A percentile compares a stretch with the other conserved stretches of the same genome.
These are phyloP conservation scores for Leptosphaerulina australis DNA, from an alignment of 2,329 filamentous ascomycete genomes.

Conservation along the genomic window DNA sequence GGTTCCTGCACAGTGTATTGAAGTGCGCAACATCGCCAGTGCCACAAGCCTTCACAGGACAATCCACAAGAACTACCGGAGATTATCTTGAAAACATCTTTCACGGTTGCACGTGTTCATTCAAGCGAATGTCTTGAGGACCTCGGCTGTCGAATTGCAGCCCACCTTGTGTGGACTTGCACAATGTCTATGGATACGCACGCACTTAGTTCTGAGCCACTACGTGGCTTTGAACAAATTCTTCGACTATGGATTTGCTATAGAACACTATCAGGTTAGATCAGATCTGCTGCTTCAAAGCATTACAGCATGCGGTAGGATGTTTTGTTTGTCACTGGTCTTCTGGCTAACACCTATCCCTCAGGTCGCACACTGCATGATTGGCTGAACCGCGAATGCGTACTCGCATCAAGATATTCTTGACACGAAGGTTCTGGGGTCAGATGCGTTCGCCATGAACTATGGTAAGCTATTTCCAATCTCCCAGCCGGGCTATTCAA, in stretches of 20 bases:
- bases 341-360: neutral
- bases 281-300: too few relatives aligned
- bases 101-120: neutral
- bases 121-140: slow-evolving; percentile 5
- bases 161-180: neutral
- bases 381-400: slow-evolving; percentile 27
- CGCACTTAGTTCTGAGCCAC: too few relatives aligned
- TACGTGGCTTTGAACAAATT: too few relatives aligned
- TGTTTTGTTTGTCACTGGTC: neutral
- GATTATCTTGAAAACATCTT: neutral
- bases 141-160: neutral
- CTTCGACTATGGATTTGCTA: too few relatives aligned
- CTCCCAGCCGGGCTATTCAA: neutral
- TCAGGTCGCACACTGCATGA: slow-evolving; percentile 36
- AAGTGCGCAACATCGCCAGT: neutral
- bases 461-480: slow-evolving; percentile 25
- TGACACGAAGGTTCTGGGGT: slow-evolving; percentile 37
- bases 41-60: neutral
- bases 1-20: neutral
- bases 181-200: neutral
- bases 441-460: slow-evolving; percentile 48
- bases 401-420: slow-evolving; percentile 35
- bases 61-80: neutral
- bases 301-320: neutral
- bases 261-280: too few relatives aligned